Evolutionary conservation across 495 filamentous ascomycete genomes (phyloP).

Genomic region (Penicillium steckii): DNA sequence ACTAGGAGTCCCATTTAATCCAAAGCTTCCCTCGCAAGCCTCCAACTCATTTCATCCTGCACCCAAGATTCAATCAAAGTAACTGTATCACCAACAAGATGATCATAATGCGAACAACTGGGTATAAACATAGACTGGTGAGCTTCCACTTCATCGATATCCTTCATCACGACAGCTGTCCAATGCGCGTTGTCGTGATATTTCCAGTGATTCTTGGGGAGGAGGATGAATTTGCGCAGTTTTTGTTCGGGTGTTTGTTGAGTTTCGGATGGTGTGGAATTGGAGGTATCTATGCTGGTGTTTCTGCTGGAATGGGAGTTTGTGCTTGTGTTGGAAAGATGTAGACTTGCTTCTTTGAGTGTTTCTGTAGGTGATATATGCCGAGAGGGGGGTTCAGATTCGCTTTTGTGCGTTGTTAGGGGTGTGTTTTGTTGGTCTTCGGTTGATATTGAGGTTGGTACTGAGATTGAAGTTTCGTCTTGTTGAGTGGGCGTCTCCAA

Average conservation of each 20-base stretch:
- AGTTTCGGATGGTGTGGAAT: too few relatives aligned
- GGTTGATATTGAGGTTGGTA: neutral
- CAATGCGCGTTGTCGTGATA: constrained; percentile 59
- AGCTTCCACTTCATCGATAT: constrained; percentile 80
- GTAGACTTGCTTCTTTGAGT: constrained; percentile 1
- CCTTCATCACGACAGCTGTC: constrained; percentile 74
- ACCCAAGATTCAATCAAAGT: constrained; percentile 72
- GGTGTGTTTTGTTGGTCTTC: neutral
- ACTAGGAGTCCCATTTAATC: constrained; percentile 9
- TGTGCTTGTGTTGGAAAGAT: constrained; percentile 12
- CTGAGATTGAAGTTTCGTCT: neutral
- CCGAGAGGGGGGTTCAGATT: neutral
- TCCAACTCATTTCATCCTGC: constrained; percentile 41
- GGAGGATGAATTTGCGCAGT: constrained; percentile 74
- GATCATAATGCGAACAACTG: constrained; percentile 63
- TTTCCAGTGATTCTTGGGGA: constrained; percentile 55
- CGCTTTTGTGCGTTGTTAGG: neutral
- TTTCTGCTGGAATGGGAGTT: constrained; percentile 5
- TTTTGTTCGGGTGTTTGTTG: too few relatives aligned
- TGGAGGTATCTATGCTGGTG: neutral
- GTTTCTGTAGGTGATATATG: constrained; percentile 4
- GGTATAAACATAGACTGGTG: constrained; percentile 82
- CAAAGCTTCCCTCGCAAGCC: constrained; percentile 17
- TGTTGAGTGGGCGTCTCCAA: neutral
- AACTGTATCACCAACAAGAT: constrained; percentile 72